A percentile compares a stretch with the other conserved stretches of the same genome.
These are phyloP conservation scores for Pseudonitzschia delicatissima DNA, from an alignment of 108 stramenopile genomes.

Conservation along the genomic window DNA sequence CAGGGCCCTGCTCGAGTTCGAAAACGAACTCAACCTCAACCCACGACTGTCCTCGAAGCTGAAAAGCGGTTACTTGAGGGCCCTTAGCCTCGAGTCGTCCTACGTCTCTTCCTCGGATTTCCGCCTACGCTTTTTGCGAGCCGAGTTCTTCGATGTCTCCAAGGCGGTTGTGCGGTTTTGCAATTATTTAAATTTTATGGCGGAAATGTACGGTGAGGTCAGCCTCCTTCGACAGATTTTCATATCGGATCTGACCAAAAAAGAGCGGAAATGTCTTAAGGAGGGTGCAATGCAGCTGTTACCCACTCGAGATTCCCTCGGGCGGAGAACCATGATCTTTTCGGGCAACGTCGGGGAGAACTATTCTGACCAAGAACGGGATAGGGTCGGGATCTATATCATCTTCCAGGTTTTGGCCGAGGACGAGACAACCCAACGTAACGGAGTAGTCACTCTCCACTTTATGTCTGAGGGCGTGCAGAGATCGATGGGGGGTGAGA, in stretches of 20 bases:
- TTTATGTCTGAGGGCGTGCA: not conserved
- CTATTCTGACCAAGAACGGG: not conserved
- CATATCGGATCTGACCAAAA: not conserved
- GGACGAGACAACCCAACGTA: constrained; percentile 7
- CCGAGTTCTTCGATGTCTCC: not conserved
- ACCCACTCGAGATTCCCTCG: not conserved
- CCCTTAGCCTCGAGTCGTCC: not conserved
- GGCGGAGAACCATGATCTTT: constrained; percentile 1
- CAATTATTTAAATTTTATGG: not conserved
- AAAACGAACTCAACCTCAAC: not conserved
- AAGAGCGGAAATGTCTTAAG: not conserved
- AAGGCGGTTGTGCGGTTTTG: constrained; percentile 2
- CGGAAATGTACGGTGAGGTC: not conserved
- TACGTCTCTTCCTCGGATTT: not conserved
- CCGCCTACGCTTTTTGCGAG: constrained; percentile 4
- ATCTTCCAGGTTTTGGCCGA: constrained; percentile 8
- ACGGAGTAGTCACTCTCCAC: constrained; percentile 2
- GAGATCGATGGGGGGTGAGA: not conserved
- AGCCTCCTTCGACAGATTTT: not conserved
- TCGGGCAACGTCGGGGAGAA: not conserved
- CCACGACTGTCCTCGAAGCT: not conserved
- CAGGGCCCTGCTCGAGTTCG: not conserved
- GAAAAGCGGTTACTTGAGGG: not conserved
- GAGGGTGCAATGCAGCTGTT: constrained; percentile 1
- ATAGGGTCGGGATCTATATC: constrained; percentile 1